phyloP scores from a whole-genome alignment of 1,139 yeast genomes.

The Taphrina betulina region DNA sequence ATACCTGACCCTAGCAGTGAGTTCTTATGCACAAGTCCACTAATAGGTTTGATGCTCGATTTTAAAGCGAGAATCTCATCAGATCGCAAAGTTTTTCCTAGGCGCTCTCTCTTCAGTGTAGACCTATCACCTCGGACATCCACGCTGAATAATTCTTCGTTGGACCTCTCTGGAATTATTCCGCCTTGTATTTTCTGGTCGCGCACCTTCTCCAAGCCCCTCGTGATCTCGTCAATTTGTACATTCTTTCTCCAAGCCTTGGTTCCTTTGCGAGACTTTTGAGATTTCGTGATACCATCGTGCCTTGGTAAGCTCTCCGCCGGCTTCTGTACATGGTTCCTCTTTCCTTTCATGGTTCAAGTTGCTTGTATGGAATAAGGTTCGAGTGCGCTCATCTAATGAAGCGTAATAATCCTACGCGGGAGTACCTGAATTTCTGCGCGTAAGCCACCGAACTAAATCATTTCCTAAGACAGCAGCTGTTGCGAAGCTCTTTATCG shows the following conservation, averaged over 20 bases:
- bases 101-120: constrained; percentile 45
- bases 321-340: constrained; percentile 24
- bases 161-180: constrained; percentile 22
- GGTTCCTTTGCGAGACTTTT: constrained; percentile 86
- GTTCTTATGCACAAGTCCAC: constrained; percentile 39
- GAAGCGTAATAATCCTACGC: too few relatives aligned
- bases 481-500: too few relatives aligned
- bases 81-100: constrained; percentile 55
- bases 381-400: too few relatives aligned
- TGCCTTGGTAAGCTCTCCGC: constrained; percentile 2
- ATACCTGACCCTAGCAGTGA: constrained; percentile 42
- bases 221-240: constrained; percentile 74
- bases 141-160: constrained; percentile 60
- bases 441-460: too few relatives aligned
- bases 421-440: too few relatives aligned
- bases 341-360: constrained; percentile 21
- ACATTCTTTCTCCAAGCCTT: constrained; percentile 95
- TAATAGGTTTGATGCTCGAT: constrained; percentile 71
- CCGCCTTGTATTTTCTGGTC: constrained; percentile 63
- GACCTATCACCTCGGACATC: constrained; percentile 66
- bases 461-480: too few relatives aligned
- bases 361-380: too few relatives aligned
- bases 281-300: constrained; percentile 43
- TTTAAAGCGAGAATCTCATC: constrained; percentile 71
- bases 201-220: constrained; percentile 64